Evolutionary conservation across 306 rosid genomes (phyloP).

Genomic region (Cucurbita pepo): DNA sequence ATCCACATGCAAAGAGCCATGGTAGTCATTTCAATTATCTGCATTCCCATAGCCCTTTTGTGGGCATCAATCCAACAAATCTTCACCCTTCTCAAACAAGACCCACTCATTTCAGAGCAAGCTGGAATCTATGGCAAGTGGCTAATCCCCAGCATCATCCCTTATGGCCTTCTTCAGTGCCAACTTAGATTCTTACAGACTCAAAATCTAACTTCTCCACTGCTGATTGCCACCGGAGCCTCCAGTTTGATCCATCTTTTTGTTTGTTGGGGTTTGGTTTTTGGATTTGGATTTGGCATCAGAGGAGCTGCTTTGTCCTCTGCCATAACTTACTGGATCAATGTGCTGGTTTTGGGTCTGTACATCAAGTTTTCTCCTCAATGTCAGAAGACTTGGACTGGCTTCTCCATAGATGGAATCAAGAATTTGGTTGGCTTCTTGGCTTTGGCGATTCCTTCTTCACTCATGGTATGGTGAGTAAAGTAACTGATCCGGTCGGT

Average conservation of each 20-base stretch:
- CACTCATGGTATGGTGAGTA: conserved; percentile 20
- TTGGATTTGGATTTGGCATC: conserved; percentile 19
- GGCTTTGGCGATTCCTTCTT: conserved; percentile 23
- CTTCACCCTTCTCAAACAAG: conserved; percentile 23
- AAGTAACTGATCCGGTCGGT: no score
- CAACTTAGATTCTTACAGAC: conserved; percentile 20
- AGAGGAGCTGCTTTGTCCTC: conserved; percentile 26
- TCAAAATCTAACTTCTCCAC: conserved; percentile 16
- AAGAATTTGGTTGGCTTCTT: conserved; percentile 6
- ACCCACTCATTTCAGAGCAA: conserved; percentile 22
- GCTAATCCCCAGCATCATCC: conserved; percentile 22
- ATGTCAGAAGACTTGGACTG: conserved; percentile 24
- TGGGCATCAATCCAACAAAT: conserved; percentile 27
- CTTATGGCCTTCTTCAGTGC: conserved; percentile 16
- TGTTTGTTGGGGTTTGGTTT: conserved; percentile 22
- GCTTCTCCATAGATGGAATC: conserved; percentile 22
- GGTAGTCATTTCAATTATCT: conserved; percentile 18
- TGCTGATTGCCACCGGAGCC: conserved; percentile 16
- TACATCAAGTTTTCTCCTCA: conserved; percentile 23
- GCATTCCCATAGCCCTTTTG: conserved; percentile 20
- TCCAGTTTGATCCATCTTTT: conserved; percentile 12
- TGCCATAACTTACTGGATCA: conserved; percentile 18
- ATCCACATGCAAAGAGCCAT: conserved; percentile 30
- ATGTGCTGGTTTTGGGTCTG: conserved; percentile 13
- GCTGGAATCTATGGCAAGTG: conserved; percentile 23